Percentiles rank a stretch among this genome's conserved stretches.
These are phyloP conservation scores for Arabis hirsuta DNA, from an alignment of 345 rosid genomes.

Conservation along the genomic window DNA sequence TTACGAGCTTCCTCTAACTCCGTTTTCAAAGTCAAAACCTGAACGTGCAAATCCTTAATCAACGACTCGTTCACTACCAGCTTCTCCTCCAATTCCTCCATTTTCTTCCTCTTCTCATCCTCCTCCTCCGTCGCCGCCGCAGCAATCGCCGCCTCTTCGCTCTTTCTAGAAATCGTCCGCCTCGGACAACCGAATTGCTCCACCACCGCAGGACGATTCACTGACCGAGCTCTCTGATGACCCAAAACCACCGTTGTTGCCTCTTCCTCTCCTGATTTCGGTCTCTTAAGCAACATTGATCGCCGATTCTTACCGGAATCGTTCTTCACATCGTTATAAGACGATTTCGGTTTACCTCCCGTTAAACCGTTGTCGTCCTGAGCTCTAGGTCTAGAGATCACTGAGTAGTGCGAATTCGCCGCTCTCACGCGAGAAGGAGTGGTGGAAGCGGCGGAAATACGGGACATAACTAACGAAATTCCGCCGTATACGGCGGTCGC, in stretches of 20 bases:
- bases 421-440: constrained; percentile 54
- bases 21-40: constrained; percentile 56
- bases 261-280: constrained; percentile 55
- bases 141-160: constrained; percentile 33
- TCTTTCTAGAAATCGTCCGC: constrained; percentile 44
- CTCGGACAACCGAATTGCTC: constrained; percentile 65
- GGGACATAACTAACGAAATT: constrained; percentile 31
- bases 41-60: constrained; percentile 64
- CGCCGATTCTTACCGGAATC: constrained; percentile 47
- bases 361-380: constrained; percentile 30
- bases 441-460: constrained; percentile 34
- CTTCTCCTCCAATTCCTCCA: constrained; percentile 59
- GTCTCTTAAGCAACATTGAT: constrained; percentile 47
- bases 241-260: constrained; percentile 25
- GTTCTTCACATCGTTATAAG: constrained; percentile 48
- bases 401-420: constrained; percentile 48
- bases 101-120: constrained; percentile 45
- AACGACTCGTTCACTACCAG: constrained; percentile 51
- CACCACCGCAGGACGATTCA: constrained; percentile 43
- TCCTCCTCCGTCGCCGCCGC: constrained; percentile 22
- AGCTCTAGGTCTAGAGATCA: constrained; percentile 38
- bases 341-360: constrained; percentile 49
- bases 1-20: constrained; percentile 63
- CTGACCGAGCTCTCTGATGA: constrained; percentile 46
- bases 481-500: constrained; percentile 35